These are phyloP conservation scores for Ceratocystis papillata DNA, from an alignment of 2,329 filamentous ascomycete species.

Conservation along the genomic window DNA sequence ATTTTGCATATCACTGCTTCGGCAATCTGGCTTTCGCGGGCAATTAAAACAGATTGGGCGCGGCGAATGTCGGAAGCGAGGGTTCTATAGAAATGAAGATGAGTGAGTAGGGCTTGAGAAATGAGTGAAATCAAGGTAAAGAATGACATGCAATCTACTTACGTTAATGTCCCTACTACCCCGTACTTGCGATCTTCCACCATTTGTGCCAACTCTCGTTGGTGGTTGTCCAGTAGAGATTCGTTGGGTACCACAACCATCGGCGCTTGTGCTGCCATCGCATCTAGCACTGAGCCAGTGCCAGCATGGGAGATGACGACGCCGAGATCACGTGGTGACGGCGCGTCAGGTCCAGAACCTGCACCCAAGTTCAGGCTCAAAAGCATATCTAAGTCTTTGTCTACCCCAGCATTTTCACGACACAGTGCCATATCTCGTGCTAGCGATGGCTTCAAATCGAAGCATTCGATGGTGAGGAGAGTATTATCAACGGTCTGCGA, in stretches of 20 bases:
- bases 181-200: constrained; percentile 39
- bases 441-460: constrained; percentile 21
- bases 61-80: constrained; percentile 8
- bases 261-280: constrained; percentile 59
- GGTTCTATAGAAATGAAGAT: background rate
- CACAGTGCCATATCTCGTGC: constrained; percentile 21
- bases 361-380: background rate
- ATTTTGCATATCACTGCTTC: background rate
- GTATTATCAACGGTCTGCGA: constrained; percentile 25
- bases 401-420: background rate
- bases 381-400: background rate
- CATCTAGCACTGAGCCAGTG: constrained; percentile 80
- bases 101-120: background rate
- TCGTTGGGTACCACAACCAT: constrained; percentile 87
- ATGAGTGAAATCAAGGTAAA: background rate
- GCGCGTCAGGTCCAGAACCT: constrained; percentile 27
- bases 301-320: constrained; percentile 84
- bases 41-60: background rate
- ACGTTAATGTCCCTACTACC: constrained; percentile 19
- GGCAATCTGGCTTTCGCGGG: background rate
- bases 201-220: constrained; percentile 71
- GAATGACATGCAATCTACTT: background rate
- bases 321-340: constrained; percentile 45
- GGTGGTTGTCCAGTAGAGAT: constrained; percentile 76
- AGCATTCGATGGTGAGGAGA: constrained; percentile 30